These are phyloP conservation scores for Dioszegia aurantiaca DNA, from an alignment of 768 basidiomycete genomes.

Conservation along the genomic window DNA sequence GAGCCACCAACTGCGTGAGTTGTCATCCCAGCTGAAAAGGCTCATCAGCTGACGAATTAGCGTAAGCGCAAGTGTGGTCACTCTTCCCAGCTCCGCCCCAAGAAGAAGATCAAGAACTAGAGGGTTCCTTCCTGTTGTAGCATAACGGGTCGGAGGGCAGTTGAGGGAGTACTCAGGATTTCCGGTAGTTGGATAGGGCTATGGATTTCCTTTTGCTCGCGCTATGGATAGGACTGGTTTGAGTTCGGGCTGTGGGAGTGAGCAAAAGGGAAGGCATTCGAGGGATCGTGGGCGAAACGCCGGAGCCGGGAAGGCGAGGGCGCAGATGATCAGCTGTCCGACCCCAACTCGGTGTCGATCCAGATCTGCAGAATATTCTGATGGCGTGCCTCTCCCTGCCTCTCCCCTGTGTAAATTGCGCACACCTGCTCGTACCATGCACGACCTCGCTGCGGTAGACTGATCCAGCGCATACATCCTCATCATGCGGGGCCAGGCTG, in stretches of 20 bases:
- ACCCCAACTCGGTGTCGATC: no score
- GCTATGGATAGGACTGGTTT: not conserved
- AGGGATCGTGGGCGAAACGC: no score
- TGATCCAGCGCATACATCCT: no score
- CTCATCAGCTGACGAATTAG: slow-evolving; percentile 70
- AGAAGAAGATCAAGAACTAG: slow-evolving; percentile 84
- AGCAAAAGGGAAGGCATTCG: not conserved
- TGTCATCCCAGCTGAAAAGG: not conserved
- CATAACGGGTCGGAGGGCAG: slow-evolving; percentile 9
- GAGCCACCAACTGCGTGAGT: slow-evolving; percentile 97
- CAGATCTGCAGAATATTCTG: no score
- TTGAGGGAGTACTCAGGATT: not conserved
- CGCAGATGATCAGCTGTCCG: no score
- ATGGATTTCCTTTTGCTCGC: slow-evolving; percentile 11
- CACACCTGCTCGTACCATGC: no score
- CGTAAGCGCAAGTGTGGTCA: slow-evolving; percentile 53
- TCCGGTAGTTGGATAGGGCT: not conserved
- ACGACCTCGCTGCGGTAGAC: no score
- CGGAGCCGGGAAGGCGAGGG: no score
- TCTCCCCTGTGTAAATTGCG: no score
- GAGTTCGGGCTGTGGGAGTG: not conserved
- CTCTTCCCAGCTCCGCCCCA: slow-evolving; percentile 57
- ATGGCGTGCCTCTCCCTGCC: no score
- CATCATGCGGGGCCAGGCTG: no score
- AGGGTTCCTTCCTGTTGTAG: slow-evolving; percentile 15